phyloP scores from a whole-genome alignment of 202 grass and related monocot genomes.

The Dendrocalamus latiflorus region DNA sequence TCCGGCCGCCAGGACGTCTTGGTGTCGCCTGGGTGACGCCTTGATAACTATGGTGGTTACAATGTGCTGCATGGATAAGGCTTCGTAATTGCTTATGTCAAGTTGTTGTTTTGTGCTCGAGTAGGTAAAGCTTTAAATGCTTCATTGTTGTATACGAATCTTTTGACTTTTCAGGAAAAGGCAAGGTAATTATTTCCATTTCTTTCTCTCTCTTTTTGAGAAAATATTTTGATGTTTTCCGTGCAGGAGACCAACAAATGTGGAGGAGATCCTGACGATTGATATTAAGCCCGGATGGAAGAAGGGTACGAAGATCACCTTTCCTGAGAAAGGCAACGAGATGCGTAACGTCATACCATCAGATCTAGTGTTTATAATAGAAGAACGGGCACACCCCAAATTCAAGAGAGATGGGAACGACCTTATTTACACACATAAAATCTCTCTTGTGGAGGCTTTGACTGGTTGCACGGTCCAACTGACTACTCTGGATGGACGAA shows the following conservation, averaged over 20 bases:
- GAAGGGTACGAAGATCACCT: constrained; percentile 72
- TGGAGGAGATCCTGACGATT: constrained; percentile 64
- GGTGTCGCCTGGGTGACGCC: too few species aligned
- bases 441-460: too few species aligned
- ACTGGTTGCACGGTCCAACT: constrained; percentile 54
- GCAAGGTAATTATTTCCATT: background rate
- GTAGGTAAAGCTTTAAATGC: background rate
- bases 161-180: background rate
- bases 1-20: too few species aligned
- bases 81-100: background rate
- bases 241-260: constrained; percentile 45
- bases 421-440: too few species aligned
- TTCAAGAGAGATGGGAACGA: too few species aligned
- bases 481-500: constrained; percentile 53
- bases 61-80: background rate
- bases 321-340: too few species aligned
- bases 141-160: background rate
- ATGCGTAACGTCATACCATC: too few species aligned
- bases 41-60: too few species aligned
- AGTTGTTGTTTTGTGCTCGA: background rate
- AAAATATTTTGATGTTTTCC: background rate
- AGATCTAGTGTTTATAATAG: too few species aligned
- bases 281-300: constrained; percentile 80
- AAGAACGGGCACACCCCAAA: too few species aligned
- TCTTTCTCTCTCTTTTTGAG: background rate